Conservation (phyloP, 768 basidiomycete species). For the Xanthoconium purpureum region DNA sequence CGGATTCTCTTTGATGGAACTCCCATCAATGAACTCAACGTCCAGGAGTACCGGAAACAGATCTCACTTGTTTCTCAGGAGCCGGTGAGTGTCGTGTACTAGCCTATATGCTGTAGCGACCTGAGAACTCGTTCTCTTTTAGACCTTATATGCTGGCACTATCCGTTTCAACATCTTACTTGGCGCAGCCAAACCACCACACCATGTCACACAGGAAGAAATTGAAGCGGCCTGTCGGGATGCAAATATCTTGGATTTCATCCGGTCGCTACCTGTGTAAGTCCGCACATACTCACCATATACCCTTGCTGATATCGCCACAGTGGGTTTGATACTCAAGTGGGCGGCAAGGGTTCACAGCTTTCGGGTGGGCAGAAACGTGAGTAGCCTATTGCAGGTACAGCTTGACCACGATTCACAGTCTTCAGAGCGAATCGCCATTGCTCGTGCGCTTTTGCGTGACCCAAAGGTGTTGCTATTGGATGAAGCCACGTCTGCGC, state of each 20-base stretch:
- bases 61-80: slow-evolving; percentile 91
- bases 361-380: slow-evolving; percentile 87
- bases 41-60: slow-evolving; percentile 84
- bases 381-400: slow-evolving; percentile 31
- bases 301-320: slow-evolving; percentile 8
- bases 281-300: slow-evolving; percentile 21
- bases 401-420: too few relatives aligned
- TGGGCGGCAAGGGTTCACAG: slow-evolving; percentile 87
- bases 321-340: slow-evolving; percentile 88
- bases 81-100: slow-evolving; percentile 36
- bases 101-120: slow-evolving; percentile 2
- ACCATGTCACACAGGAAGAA: slow-evolving; percentile 82
- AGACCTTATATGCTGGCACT: slow-evolving; percentile 85
- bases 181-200: slow-evolving; percentile 74
- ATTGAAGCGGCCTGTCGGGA: slow-evolving; percentile 81
- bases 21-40: slow-evolving; percentile 71
- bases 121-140: background rate
- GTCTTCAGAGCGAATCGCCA: slow-evolving; percentile 61
- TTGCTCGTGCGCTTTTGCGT: slow-evolving; percentile 86
- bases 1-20: slow-evolving; percentile 71
- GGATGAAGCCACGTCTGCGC: slow-evolving; percentile 88
- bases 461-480: slow-evolving; percentile 86
- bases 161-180: slow-evolving; percentile 89
- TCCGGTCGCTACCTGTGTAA: slow-evolving; percentile 75
- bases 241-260: slow-evolving; percentile 92